These are phyloP conservation scores for Thelonectria blattea DNA, from an alignment of 2,329 filamentous ascomycete species.

Conservation along the genomic window DNA sequence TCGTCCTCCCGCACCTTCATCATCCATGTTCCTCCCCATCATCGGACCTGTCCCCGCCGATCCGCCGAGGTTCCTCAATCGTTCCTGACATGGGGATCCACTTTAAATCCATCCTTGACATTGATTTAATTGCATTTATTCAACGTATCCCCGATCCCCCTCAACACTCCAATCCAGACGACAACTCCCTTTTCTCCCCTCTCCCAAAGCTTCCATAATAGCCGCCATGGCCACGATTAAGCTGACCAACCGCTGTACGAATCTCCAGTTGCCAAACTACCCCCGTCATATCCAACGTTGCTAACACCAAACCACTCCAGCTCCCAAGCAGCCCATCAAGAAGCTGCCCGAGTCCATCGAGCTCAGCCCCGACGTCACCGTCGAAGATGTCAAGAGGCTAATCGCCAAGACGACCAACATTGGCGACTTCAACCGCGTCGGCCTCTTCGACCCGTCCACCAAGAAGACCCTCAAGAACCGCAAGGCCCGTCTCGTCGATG, in stretches of 20 bases:
- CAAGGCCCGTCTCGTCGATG: conserved; percentile 57
- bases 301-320: conserved; percentile 34
- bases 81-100: not conserved
- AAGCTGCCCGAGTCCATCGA: conserved; percentile 60
- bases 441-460: conserved; percentile 64
- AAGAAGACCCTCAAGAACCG: conserved; percentile 70
- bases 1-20: not conserved
- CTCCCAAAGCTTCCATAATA: not conserved
- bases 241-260: conserved; percentile 50
- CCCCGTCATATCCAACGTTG: not conserved
- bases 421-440: conserved; percentile 65
- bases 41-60: not conserved
- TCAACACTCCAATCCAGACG: not conserved
- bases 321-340: conserved; percentile 58
- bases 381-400: conserved; percentile 64
- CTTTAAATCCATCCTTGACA: not conserved
- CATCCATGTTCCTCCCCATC: not conserved
- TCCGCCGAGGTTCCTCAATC: not conserved
- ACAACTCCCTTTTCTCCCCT: not conserved
- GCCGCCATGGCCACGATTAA: conserved; percentile 44
- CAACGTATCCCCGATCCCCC: not conserved
- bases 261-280: not conserved
- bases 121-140: not conserved
- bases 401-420: conserved; percentile 60
- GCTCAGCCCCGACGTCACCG: conserved; percentile 56